These are phyloP conservation scores for Solanum appendiculatum DNA, from an alignment of 257 asterid species.

Conservation along the genomic window DNA sequence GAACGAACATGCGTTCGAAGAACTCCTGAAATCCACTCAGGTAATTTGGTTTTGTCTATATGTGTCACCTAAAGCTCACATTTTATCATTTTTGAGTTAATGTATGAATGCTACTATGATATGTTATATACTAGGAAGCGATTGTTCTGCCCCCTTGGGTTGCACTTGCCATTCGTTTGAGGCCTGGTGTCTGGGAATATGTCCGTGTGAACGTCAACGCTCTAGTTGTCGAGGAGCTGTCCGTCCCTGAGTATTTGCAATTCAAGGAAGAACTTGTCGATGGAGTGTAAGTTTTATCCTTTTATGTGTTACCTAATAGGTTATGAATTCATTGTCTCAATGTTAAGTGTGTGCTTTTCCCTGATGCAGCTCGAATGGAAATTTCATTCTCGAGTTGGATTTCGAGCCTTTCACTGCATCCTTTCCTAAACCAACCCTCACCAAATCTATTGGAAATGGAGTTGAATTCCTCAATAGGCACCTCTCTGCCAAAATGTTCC, in stretches of 20 bases:
- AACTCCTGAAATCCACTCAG: conserved; percentile 74
- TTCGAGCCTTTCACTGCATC: conserved; percentile 90
- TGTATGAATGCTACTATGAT: neutral
- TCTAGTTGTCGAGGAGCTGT: conserved; percentile 61
- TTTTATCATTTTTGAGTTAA: neutral
- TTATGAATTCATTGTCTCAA: neutral
- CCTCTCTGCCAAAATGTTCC: conserved; percentile 95
- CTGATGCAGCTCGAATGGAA: conserved; percentile 52
- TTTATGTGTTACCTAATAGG: neutral
- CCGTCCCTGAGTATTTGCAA: conserved; percentile 71
- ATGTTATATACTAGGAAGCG: conserved; percentile 45
- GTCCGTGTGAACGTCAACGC: conserved; percentile 65
- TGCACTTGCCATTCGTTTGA: conserved; percentile 83
- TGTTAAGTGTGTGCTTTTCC: neutral
- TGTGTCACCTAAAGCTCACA: neutral
- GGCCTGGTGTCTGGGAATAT: conserved; percentile 96
- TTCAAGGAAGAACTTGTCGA: conserved; percentile 89
- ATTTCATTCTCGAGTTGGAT: conserved; percentile 91
- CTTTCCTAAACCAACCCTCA: conserved; percentile 85
- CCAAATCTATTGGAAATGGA: conserved; percentile 96
- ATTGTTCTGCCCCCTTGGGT: conserved; percentile 91
- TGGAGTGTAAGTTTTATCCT: conserved; percentile 40
- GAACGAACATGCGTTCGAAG: conserved; percentile 62
- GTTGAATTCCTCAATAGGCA: conserved; percentile 95
- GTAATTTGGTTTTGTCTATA: conserved; percentile 6